Base-by-base conservation (phyloP, 2,329 filamentous ascomycete genomes). In the Exophiala spinifera region DNA sequence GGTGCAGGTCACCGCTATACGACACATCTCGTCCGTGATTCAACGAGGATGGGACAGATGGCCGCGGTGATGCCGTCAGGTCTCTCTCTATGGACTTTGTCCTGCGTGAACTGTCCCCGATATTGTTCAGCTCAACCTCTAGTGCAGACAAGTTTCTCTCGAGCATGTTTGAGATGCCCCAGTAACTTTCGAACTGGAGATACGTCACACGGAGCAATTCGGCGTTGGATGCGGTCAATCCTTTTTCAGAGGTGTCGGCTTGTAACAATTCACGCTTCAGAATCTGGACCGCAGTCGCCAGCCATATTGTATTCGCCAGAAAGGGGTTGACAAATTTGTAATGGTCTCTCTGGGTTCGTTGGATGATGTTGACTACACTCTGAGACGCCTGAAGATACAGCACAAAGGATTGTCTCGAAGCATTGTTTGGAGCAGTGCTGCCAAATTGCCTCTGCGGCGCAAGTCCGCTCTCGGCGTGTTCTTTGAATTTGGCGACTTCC, bases 241-340 rank as follows among this genome's bases (percentile, higher is more conserved):
- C 33, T 21, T 21, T 5, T 15, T 65, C 64, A 2, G 67, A 50
- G 33, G 67, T 67, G 52, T 65, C 57, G 50, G 64, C 59, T 7
- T 67, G 42, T 8, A 66, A 60, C 3, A 61, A 65, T 33, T 50
- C 54, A 25, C 61, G 61, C 8, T 56, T 55, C 23, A 63, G 49
- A 5, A 67, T 49, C 43, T 69, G 67, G 1, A 65, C 64, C 0
- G 67, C 67, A 0, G 66, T 60, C 0, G 65, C 66, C 7, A 70
- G 64, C 68, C 68, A 70, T 3, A 69, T 61, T 1, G 66, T 67
- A 59, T 61, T 69, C 13, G 57, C 55, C 19, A 69, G 59, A 42
- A 69, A 69, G 1, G 67, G 67, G 46, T 69, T 69, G 21, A 69
- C 63, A 53, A 65, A 64, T 23, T 43, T 43, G 40, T 43, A 43